Evolutionary conservation across 306 rosid species (phyloP).

Genomic region (Casuarina glauca): DNA sequence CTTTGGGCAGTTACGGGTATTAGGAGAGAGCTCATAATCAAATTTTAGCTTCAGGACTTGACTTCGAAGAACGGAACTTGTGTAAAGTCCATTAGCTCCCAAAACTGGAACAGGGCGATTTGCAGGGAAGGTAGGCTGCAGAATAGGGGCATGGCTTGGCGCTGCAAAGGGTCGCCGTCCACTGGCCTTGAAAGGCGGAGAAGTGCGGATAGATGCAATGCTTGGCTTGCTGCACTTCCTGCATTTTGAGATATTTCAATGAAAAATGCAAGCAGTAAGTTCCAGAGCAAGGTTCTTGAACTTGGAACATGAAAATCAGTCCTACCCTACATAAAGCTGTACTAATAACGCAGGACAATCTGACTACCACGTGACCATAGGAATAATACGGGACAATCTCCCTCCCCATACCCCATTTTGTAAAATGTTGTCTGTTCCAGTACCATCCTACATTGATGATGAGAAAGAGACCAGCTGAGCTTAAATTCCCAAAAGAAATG

Average conservation of each 20-base stretch:
- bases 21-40: too few species aligned
- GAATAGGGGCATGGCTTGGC: constrained; percentile 57
- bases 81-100: constrained; percentile 50
- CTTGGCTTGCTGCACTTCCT: constrained; percentile 60
- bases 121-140: constrained; percentile 58
- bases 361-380: neutral
- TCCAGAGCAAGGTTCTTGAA: neutral
- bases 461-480: constrained; percentile 25
- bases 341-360: neutral
- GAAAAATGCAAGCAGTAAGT: neutral
- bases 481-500: constrained; percentile 62
- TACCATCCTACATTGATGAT: neutral
- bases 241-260: constrained; percentile 27
- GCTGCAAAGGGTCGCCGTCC: constrained; percentile 57
- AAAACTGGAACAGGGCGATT: constrained; percentile 51
- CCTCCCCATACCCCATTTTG: neutral
- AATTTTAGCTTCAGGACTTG: too few species aligned
- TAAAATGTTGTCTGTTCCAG: neutral
- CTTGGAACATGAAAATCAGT: neutral
- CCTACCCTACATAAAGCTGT: neutral
- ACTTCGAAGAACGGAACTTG: too few species aligned
- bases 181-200: constrained; percentile 48
- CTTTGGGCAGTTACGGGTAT: too few species aligned
- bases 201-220: constrained; percentile 54
- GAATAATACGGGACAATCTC: neutral